These are phyloP conservation scores for Scenedesmus sp. DNA, from an alignment of 163 green algal species.

Conservation along the genomic window DNA sequence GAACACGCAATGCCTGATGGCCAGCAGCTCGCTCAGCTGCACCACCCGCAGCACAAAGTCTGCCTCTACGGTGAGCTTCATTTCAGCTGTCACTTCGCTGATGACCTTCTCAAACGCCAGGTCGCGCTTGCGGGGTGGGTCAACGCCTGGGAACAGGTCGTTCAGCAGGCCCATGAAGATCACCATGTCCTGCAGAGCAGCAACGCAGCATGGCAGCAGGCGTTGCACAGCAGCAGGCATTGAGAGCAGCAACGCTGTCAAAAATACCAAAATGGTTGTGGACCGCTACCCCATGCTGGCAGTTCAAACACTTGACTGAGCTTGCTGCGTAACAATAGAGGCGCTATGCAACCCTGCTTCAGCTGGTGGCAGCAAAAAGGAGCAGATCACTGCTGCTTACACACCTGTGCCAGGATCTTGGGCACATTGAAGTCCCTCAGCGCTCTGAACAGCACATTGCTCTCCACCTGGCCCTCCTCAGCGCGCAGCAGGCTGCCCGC, in stretches of 20 bases:
- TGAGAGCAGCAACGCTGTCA: not conserved
- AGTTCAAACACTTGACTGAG: not conserved
- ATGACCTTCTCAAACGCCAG: slow-evolving; percentile 82
- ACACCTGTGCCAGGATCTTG: slow-evolving; percentile 80
- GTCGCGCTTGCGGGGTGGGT: slow-evolving; percentile 86
- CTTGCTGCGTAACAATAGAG: not conserved
- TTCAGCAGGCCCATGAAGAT: slow-evolving; percentile 92
- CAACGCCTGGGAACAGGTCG: slow-evolving; percentile 86
- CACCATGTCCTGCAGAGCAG: slow-evolving; percentile 78
- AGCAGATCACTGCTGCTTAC: not conserved
- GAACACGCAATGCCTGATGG: slow-evolving; percentile 88
- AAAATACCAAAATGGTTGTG: no score
- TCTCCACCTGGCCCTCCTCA: slow-evolving; percentile 83
- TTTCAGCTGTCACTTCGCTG: slow-evolving; percentile 58
- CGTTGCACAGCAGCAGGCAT: not conserved
- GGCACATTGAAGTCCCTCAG: slow-evolving; percentile 92
- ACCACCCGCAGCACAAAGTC: slow-evolving; percentile 89
- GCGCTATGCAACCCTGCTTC: not conserved
- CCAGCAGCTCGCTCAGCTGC: slow-evolving; percentile 88
- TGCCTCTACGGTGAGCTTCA: slow-evolving; percentile 80
- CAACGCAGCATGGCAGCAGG: not conserved
- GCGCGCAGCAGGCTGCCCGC: slow-evolving; percentile 85
- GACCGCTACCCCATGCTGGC: not conserved
- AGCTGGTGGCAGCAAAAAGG: not conserved
- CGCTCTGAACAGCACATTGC: slow-evolving; percentile 89